Percentiles rank a stretch among this genome's conserved stretches.
phyloP scores from a whole-genome alignment of 495 filamentous ascomycete species.

The Penicillium malachiteum region DNA sequence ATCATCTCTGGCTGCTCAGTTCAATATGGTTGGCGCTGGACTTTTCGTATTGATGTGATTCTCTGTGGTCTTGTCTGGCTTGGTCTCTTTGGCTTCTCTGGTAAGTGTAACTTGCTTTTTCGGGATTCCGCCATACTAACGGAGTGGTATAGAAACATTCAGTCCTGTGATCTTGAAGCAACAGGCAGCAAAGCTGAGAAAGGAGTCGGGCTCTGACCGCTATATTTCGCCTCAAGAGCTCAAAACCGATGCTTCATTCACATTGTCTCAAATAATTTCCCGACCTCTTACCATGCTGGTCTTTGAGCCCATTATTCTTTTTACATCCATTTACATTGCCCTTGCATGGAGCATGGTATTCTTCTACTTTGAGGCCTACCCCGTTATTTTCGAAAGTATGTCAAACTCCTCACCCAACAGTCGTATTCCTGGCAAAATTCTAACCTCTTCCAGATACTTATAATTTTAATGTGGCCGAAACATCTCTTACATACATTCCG shows the following conservation, averaged over 20 bases:
- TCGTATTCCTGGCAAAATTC: background rate
- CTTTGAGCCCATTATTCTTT: constrained; percentile 63
- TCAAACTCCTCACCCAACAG: background rate
- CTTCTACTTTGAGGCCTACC: constrained; percentile 67
- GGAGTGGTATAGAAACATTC: constrained; percentile 54
- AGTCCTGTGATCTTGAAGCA: constrained; percentile 64
- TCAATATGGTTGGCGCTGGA: constrained; percentile 64
- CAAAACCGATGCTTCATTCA: constrained; percentile 38
- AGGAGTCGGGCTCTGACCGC: constrained; percentile 50
- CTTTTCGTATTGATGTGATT: constrained; percentile 62
- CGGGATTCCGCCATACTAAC: background rate
- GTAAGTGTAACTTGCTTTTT: constrained; percentile 27
- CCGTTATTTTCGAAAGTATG: constrained; percentile 57
- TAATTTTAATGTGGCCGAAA: constrained; percentile 33
- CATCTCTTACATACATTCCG: constrained; percentile 45
- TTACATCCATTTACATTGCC: constrained; percentile 66
- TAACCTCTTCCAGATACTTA: constrained; percentile 24
- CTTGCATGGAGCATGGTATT: constrained; percentile 73
- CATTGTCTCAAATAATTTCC: constrained; percentile 44
- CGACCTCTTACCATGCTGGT: constrained; percentile 48
- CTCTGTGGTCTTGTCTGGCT: constrained; percentile 48
- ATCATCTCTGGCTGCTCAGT: constrained; percentile 63
- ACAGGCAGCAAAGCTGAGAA: constrained; percentile 62
- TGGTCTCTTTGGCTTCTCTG: constrained; percentile 45
- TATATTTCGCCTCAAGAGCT: constrained; percentile 41